A percentile compares a stretch with the other conserved stretches of the same genome.
Evolutionary conservation across 2,329 filamentous ascomycete species (phyloP).

Genomic region (Immersiporthe knoxdaviesiana): DNA sequence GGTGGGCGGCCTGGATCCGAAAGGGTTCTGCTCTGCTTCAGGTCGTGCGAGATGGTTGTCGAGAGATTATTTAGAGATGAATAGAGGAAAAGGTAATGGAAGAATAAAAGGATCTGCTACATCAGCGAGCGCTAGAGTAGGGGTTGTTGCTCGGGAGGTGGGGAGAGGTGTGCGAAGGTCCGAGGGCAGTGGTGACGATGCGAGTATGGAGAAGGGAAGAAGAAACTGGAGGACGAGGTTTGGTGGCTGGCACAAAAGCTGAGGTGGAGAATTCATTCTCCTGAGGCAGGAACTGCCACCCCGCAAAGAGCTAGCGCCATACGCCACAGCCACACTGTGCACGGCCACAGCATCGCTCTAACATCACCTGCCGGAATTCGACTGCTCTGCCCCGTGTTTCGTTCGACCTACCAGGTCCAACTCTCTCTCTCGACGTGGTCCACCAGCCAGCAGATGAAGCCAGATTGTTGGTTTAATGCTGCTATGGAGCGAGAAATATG

Average conservation of each 20-base stretch:
- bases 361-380: neutral
- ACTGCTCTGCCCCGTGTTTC: neutral
- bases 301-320: constrained; percentile 7
- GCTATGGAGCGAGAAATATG: no score
- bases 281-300: constrained; percentile 6
- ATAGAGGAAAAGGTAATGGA: neutral
- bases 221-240: constrained; percentile 15
- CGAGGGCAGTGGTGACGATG: neutral
- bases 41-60: constrained; percentile 2
- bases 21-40: constrained; percentile 13
- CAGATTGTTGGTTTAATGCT: no score
- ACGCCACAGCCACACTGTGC: constrained; percentile 6
- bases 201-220: neutral
- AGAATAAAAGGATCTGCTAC: constrained; percentile 18
- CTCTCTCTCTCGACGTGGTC: neutral
- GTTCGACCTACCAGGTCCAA: neutral
- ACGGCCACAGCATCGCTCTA: neutral
- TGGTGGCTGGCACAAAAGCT: constrained; percentile 18
- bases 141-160: constrained; percentile 6
- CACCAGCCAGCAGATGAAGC: no score
- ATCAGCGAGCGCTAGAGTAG: constrained; percentile 18
- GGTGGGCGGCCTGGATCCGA: constrained; percentile 24
- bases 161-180: neutral
- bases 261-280: neutral
- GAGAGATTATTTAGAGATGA: constrained; percentile 11